Base-by-base conservation (phyloP, 768 basidiomycete species). In the Dacryopinax primogenitus region DNA sequence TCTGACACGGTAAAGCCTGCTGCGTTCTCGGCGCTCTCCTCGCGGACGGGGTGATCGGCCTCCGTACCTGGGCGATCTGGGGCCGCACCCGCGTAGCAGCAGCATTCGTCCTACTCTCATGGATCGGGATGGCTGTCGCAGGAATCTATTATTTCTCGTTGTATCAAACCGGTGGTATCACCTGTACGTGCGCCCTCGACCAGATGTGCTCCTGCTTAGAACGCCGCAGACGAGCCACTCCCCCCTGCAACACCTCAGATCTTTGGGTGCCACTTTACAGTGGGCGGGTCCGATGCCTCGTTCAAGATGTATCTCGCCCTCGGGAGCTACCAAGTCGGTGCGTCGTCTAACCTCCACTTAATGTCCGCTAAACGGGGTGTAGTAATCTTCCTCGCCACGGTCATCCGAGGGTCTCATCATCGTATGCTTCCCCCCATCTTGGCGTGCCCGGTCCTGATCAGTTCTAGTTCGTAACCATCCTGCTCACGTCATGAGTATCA, bases 41-140 rank as follows among this genome's bases (percentile, higher is more conserved):
- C 23, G 51, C 51, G 18, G 51, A 58, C 51, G 26, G 51, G 26
- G 51, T 58, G 7, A 58, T 58, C 51, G 51, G 51, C 4, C 51
- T 58, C 26, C 51, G 51, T 3, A 58, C 51, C 26, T 58, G 51
- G 51, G 51, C 51, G 30, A 58, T 58, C 51, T 58, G 51, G 51
- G 51, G 32, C 4, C 51, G 51, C 4, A 58, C 13, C 23, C 26
- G 26, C 26, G 15, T 6, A 23, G 51, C 51, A 7, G 51, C 13
- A 4, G 30, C 32, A 11, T 58, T 58, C 18, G 30, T 58, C 30
- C 21, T 21, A 15, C 9, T 32, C 3, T 28, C 51, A 30, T 58
- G 51, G 51, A 3, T 58, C 9, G 51, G 51, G 11, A 58, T 32
- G 30, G 51, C 30, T 13, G 18, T 32, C 23, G 51, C 13, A 58